Percentiles rank a stretch among this genome's conserved stretches.
phyloP scores from a whole-genome alignment of 148 eudicot species.

The Cornus florida region DNA sequence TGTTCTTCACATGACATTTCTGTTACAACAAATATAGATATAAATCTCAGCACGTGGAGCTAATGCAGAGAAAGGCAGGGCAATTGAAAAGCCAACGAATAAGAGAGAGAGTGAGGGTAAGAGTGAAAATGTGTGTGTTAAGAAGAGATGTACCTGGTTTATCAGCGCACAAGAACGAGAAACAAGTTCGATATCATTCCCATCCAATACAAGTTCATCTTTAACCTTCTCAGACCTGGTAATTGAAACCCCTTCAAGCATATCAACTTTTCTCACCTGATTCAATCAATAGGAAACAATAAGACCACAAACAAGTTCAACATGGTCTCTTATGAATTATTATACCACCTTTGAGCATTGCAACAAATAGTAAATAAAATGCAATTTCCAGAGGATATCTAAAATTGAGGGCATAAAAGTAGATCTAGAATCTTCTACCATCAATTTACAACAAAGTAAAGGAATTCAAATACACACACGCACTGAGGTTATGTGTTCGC shows the following conservation, averaged over 20 bases:
- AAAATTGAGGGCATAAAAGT: not conserved
- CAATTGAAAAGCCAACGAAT: not conserved
- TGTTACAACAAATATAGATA: conserved; percentile 13
- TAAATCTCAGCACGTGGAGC: not conserved
- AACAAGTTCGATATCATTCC: conserved; percentile 11
- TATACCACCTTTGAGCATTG: not conserved
- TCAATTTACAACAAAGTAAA: no score
- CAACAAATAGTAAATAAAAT: not conserved
- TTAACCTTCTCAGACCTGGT: conserved; percentile 11
- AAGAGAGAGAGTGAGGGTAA: no score
- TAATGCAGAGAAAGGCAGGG: not conserved
- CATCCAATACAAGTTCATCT: conserved; percentile 16
- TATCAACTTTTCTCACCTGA: conserved; percentile 17
- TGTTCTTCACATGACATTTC: conserved; percentile 64
- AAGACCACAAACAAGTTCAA: no score
- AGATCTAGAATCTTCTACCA: no score
- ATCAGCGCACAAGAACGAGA: conserved; percentile 12
- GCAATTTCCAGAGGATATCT: not conserved
- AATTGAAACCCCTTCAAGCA: conserved; percentile 12
- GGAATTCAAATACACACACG: no score
- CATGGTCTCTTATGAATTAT: no score
- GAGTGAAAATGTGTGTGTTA: not conserved
- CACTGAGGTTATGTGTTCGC: no score
- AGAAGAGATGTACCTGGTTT: conserved; percentile 5
- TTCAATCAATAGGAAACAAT: not conserved